Base-by-base conservation (phyloP, 2,329 filamentous ascomycete species). In the Colletotrichum filicis region DNA sequence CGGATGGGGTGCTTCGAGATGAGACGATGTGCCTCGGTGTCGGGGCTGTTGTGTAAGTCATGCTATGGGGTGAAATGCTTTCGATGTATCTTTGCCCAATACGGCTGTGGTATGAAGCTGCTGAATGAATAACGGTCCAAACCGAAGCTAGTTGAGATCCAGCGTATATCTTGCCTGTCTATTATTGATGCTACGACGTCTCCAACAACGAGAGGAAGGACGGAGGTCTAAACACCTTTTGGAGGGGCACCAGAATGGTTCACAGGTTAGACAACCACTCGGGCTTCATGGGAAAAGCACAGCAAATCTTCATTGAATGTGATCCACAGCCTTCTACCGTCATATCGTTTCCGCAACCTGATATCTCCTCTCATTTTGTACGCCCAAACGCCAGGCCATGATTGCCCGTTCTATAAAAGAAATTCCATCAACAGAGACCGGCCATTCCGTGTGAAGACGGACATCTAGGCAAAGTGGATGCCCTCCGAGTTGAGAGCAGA, bases 401-500 rank as follows among this genome's bases (percentile, higher is more conserved):
- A 57, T 6, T 49, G 8, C 16, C 42, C 42, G 42, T 49, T 49
- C 42, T 49, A 49, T 22, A 66, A 58, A 65, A 61, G 26, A 4
- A 42, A 19, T 42, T 42, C 37, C 60, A 26, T 7, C 4, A 30
- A 32, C 16, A 35, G 46, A 28, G 11, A 66, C 46, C 32, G 32
- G 32, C 32, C 14, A 16, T 28, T 8, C 24, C 22, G 16, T 30
- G 14, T 9, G 32, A n/a, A 57, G 26, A 46, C 24, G 19, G 28
- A 30, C 12, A 30, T 22, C 86, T 82, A 95, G 74, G 90, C 93
- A 82, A 98, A 98, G 85, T 98, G 96, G 73, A 98, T 96, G 32
- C 95, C 95, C 81, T 97, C 94, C 76, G 94, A 91, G 81, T 98
- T 98, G 83, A 98, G 98, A 2, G 93, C 93, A 76, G 87, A 88